Evolutionary conservation across 75 land plant species (phyloP), one percentile per base, ranked within the genome.

Genomic region (Chamaecyparis obtusa): DNA sequence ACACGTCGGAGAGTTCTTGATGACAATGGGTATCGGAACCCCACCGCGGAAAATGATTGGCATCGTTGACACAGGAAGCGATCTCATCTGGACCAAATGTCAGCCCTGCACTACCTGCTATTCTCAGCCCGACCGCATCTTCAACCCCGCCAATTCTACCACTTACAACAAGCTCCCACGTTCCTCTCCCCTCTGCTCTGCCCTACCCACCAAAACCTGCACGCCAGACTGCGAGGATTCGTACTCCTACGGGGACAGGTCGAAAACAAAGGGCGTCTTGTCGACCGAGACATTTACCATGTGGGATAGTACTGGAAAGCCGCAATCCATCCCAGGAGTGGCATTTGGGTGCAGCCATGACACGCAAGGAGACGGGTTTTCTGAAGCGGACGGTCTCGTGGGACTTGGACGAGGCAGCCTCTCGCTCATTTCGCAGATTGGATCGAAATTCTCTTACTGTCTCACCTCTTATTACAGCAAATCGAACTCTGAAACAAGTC

Each of bases 61-160:
- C 32, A 85, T 90, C 13, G 89, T 95, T 36, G 96, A 95, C 89
- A 95, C 96, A 84, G 95, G 95, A 19, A 93, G 94, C 82, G 95
- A 90, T 85, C 86, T 95, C 32, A 89, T 91, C 24, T 95, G 96
- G 96, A 90, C 92, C 0, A 93, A 93, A 43, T 95, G 96, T 87
- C 15, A 89, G 60, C 95, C 95, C 7, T 94, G 94, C 79, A 71
- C 39, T 3, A 46, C 37, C 64, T 92, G 95, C 86, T 44, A 1
- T 7, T 3, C 46, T 44, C 93, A 92, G 86, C 46, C 86, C 37
- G 91, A 89, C 0, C 91, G 89, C 15, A 88, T 87, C 44, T 95
- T 88, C 86, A 83, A 91, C 56, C 95, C 92, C 16, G 39, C 85
- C 24, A n/a, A 36, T 0, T 93, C 95, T 16, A 56, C 88, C 2